These are phyloP conservation scores for Babesia bigemina DNA, from an alignment of 169 alveolate genomes.

Conservation along the genomic window DNA sequence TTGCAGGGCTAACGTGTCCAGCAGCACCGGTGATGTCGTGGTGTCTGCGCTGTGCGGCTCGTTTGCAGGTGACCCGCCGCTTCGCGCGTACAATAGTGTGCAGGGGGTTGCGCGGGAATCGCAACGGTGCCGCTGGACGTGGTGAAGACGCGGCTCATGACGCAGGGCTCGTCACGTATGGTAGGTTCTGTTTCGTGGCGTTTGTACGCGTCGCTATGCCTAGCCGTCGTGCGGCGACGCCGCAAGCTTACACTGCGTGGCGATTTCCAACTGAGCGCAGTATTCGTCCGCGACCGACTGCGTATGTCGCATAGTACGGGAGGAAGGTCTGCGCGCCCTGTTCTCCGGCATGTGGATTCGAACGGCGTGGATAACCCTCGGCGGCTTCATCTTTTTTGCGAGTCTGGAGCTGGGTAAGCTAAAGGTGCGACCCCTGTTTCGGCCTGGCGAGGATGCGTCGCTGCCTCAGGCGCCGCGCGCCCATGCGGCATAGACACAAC, in stretches of 20 bases:
- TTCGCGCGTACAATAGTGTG: neutral
- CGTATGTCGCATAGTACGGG: slow-evolving; percentile 50
- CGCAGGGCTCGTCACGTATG: slow-evolving; percentile 80
- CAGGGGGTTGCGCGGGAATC: slow-evolving; percentile 94
- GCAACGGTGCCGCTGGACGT: slow-evolving; percentile 95
- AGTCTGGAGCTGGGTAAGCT: slow-evolving; percentile 68
- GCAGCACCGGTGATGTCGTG: slow-evolving; percentile 52
- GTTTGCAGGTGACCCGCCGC: slow-evolving; percentile 44
- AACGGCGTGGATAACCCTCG: slow-evolving; percentile 70
- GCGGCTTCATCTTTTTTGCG: slow-evolving; percentile 75
- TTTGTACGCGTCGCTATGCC: neutral
- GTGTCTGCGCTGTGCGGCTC: slow-evolving; percentile 70
- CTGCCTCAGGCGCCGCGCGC: slow-evolving; percentile 10
- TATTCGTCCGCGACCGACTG: slow-evolving; percentile 65
- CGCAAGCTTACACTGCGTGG: neutral
- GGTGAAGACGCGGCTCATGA: slow-evolving; percentile 92
- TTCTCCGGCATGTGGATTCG: slow-evolving; percentile 69
- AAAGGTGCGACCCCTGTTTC: slow-evolving; percentile 32
- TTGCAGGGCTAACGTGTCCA: slow-evolving; percentile 33
- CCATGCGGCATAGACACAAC: neutral
- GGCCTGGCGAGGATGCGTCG: neutral
- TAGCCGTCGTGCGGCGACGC: neutral
- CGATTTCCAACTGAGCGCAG: neutral
- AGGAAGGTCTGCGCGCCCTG: slow-evolving; percentile 66
- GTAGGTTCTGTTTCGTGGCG: slow-evolving; percentile 20